Conservation (phyloP, 176 grass and related monocot species). For the Miscanthus lutarioriparius region DNA sequence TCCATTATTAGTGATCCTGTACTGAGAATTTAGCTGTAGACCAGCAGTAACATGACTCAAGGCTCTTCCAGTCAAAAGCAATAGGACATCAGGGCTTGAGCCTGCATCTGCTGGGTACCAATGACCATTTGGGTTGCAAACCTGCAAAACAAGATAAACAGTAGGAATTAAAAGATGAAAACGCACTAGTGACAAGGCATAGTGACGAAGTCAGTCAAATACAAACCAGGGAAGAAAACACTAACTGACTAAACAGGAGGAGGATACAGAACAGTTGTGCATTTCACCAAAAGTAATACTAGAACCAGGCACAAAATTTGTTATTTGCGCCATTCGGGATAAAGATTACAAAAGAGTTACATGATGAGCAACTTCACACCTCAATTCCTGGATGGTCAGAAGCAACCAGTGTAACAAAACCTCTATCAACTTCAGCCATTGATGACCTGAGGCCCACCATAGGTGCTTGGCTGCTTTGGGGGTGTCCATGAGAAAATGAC, state of each 20-base stretch:
- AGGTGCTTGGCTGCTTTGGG: constrained; percentile 38
- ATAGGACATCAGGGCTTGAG: constrained; percentile 47
- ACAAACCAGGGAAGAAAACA: constrained; percentile 20
- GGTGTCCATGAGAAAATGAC: constrained; percentile 42
- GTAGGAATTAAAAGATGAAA: constrained; percentile 20
- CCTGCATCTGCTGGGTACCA: constrained; percentile 68
- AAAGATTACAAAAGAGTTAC: not conserved
- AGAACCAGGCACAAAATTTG: not conserved
- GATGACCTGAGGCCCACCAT: constrained; percentile 33
- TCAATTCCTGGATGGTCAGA: constrained; percentile 72
- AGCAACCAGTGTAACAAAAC: constrained; percentile 63
- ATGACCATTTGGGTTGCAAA: constrained; percentile 74
- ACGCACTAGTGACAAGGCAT: not conserved
- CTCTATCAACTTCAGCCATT: constrained; percentile 62
- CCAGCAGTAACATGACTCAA: constrained; percentile 76
- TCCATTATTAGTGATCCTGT: constrained; percentile 38
- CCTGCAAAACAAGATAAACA: constrained; percentile 58
- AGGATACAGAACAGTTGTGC: not conserved
- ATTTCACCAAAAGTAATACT: constrained; percentile 19
- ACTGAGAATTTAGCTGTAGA: constrained; percentile 56
- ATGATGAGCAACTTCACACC: constrained; percentile 36
- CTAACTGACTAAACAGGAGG: not conserved
- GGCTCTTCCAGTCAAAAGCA: constrained; percentile 73
- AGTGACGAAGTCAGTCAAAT: not conserved
- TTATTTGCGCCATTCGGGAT: not conserved